A percentile compares a stretch with the other conserved stretches of the same genome.
Evolutionary conservation across 2,329 filamentous ascomycete genomes (phyloP).

Genomic region (Fusarium floridanum): DNA sequence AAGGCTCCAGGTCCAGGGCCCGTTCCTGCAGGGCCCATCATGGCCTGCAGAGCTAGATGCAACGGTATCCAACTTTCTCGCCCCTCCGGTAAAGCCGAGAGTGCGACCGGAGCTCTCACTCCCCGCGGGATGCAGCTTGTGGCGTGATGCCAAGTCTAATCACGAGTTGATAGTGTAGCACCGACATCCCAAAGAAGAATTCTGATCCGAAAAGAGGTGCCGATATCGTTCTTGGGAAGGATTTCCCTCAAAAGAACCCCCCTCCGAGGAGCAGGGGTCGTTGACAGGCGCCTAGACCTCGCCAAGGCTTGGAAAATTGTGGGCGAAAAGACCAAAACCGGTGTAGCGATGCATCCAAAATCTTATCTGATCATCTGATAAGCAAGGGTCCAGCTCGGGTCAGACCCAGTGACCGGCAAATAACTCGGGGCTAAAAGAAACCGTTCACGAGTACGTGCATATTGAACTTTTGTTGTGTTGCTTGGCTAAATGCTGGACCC

Average conservation of each 20-base stretch:
- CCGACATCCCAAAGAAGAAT: not conserved
- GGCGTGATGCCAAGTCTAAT: constrained; percentile 35
- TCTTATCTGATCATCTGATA: constrained; percentile 49
- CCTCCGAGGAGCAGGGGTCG: not conserved
- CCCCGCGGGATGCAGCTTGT: not conserved
- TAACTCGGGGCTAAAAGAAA: not conserved
- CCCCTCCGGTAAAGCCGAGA: constrained; percentile 3
- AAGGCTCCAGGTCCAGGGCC: constrained; percentile 1
- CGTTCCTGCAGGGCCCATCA: not conserved
- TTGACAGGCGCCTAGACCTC: not conserved
- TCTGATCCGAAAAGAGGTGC: constrained; percentile 28
- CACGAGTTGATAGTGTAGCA: not conserved
- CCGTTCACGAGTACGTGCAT: not conserved
- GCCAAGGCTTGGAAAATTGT: not conserved
- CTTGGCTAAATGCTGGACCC: not conserved
- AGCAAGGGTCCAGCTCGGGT: not conserved
- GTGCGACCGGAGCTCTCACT: not conserved
- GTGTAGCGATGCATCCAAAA: constrained; percentile 30
- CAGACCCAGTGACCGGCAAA: not conserved
- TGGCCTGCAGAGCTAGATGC: not conserved
- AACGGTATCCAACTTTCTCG: not conserved
- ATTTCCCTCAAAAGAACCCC: constrained; percentile 3
- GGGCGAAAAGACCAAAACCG: constrained; percentile 7
- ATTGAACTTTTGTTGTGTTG: not conserved
- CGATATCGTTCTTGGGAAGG: not conserved